A percentile compares a stretch with the other conserved stretches of the same genome.
Conservation (phyloP, 495 filamentous ascomycete genomes). For the Penicillium ochrochloron region DNA sequence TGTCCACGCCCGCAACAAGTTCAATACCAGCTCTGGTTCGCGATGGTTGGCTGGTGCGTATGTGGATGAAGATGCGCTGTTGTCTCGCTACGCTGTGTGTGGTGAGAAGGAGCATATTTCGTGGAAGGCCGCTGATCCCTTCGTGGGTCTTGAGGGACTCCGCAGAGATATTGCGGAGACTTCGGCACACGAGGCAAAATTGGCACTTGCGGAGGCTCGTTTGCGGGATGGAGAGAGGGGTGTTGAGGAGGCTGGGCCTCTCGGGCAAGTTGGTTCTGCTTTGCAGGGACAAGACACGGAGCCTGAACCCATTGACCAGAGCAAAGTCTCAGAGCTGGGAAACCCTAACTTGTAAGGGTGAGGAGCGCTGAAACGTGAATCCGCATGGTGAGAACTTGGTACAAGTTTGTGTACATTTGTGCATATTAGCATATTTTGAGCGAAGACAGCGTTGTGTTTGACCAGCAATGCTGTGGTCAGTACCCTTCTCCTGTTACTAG, state of each 20-base stretch:
- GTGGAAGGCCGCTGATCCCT: conserved; percentile 23
- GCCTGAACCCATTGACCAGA: conserved; percentile 1
- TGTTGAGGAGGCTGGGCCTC: conserved; percentile 3
- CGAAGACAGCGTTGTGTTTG: conserved; percentile 4
- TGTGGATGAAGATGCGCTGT: conserved; percentile 70
- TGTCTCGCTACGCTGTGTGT: conserved; percentile 54
- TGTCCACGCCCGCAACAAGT: conserved; percentile 75
- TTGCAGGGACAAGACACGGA: background rate
- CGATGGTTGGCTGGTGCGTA: conserved; percentile 88
- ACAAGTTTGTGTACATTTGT: background rate
- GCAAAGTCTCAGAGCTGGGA: background rate
- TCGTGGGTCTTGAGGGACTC: background rate
- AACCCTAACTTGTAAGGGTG: background rate
- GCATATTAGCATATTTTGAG: conserved; percentile 1
- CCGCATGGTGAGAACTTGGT: background rate
- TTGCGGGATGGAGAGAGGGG: background rate
- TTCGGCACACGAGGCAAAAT: background rate
- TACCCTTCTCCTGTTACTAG: background rate
- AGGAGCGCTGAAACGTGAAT: background rate
- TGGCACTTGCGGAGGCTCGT: conserved; percentile 2
- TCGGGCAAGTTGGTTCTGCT: background rate
- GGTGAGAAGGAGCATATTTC: conserved; percentile 12
- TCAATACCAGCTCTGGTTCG: conserved; percentile 58
- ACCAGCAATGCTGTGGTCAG: background rate
- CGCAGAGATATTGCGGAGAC: conserved; percentile 3